phyloP scores from a whole-genome alignment of 2,329 filamentous ascomycete genomes.

The Plenodomus tracheiphilus region DNA sequence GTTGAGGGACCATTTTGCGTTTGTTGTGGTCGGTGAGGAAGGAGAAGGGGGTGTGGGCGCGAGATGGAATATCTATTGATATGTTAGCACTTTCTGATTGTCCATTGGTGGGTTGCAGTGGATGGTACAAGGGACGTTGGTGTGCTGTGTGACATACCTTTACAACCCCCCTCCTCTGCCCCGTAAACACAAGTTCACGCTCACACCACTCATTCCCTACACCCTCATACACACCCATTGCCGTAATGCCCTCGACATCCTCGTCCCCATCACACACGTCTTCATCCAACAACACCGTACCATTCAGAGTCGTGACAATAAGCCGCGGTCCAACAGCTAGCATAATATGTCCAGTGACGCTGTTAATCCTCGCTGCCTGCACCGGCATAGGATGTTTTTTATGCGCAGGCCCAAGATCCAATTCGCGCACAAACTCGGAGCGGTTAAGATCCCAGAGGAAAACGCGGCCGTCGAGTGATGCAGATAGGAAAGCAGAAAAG shows the following conservation, averaged over 20 bases:
- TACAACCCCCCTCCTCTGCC: slow-evolving; percentile 80
- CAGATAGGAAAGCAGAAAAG: slow-evolving; percentile 85
- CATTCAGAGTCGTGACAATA: slow-evolving; percentile 84
- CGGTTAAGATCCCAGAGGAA: slow-evolving; percentile 95
- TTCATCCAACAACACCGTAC: slow-evolving; percentile 78
- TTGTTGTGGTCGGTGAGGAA: slow-evolving; percentile 33
- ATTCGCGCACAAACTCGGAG: slow-evolving; percentile 78
- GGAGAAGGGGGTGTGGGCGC: slow-evolving; percentile 55
- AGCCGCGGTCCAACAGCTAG: slow-evolving; percentile 77
- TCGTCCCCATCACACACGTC: slow-evolving; percentile 72
- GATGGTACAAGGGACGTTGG: no score
- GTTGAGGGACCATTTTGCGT: slow-evolving; percentile 70
- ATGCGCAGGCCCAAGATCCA: slow-evolving; percentile 52
- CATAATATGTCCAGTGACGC: slow-evolving; percentile 86
- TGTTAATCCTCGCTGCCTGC: slow-evolving; percentile 84
- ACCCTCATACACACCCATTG: slow-evolving; percentile 92
- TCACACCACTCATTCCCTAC: slow-evolving; percentile 89
- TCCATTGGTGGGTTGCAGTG: no score
- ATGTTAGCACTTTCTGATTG: slow-evolving; percentile 2
- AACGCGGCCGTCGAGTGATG: slow-evolving; percentile 78
- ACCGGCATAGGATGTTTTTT: slow-evolving; percentile 32
- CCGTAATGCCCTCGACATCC: slow-evolving; percentile 68
- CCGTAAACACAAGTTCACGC: slow-evolving; percentile 83
- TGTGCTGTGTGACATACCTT: slow-evolving; percentile 54
- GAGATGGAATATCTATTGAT: slow-evolving; percentile 59